phyloP scores from a whole-genome alignment of 208 protist species.

The Wallacemonas sp. region DNA sequence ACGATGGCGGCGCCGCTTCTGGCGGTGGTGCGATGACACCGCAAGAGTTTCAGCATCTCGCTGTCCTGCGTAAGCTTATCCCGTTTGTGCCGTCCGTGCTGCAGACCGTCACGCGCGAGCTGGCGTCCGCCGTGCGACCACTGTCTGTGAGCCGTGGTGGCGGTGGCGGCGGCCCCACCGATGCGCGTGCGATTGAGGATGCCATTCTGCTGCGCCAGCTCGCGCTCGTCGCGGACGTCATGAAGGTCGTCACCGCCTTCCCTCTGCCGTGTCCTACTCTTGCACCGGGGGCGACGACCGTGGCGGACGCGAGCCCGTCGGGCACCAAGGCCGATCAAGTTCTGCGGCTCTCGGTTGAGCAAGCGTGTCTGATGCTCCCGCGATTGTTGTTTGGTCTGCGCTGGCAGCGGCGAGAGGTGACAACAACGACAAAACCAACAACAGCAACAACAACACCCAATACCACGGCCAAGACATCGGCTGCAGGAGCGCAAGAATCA shows the following conservation, averaged over 20 bases:
- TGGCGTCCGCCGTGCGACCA: not conserved
- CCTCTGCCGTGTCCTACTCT: not conserved
- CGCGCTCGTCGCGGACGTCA: slow-evolving; percentile 23
- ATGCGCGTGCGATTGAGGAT: not conserved
- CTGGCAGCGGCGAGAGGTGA: slow-evolving; percentile 15
- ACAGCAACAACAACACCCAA: not conserved
- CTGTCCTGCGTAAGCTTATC: slow-evolving; percentile 22
- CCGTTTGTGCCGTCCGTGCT: slow-evolving; percentile 23
- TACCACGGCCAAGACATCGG: not conserved
- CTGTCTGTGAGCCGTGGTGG: no score
- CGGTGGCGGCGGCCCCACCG: no score
- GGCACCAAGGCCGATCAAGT: not conserved
- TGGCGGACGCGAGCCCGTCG: no score
- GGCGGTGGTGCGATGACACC: no score
- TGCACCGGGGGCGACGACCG: not conserved
- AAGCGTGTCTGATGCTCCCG: slow-evolving; percentile 28
- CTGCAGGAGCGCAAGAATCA: not conserved
- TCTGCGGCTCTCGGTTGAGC: slow-evolving; percentile 16
- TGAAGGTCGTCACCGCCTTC: slow-evolving; percentile 10
- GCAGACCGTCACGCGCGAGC: slow-evolving; percentile 23
- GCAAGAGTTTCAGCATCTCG: slow-evolving; percentile 10
- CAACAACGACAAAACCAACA: no score
- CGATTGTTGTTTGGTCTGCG: slow-evolving; percentile 40
- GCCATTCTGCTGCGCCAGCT: slow-evolving; percentile 23
- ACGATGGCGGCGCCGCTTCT: no score